Percentiles rank a stretch among this genome's conserved stretches.
Conservation (phyloP, 1,284 basidiomycete species). For the Phlebopus sp. region DNA sequence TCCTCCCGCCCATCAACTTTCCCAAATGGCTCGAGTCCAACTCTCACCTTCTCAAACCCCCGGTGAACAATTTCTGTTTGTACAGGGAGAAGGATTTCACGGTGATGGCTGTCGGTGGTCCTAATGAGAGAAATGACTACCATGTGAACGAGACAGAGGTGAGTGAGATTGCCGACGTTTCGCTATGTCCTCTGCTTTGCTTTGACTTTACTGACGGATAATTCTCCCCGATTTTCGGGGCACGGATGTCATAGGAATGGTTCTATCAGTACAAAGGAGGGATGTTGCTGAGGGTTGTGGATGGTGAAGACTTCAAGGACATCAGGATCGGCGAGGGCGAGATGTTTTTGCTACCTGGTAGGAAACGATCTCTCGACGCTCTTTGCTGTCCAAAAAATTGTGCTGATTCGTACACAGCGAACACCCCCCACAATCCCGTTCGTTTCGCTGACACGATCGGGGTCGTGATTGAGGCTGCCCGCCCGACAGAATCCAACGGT, state of each 20-base stretch:
- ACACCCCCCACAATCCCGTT: constrained; percentile 94
- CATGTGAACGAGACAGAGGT: constrained; percentile 93
- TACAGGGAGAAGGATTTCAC: constrained; percentile 84
- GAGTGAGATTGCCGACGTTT: constrained; percentile 4
- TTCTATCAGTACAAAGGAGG: constrained; percentile 93
- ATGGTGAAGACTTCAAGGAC: constrained; percentile 84
- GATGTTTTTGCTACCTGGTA: constrained; percentile 93
- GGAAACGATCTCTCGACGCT: constrained; percentile 18
- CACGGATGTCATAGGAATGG: constrained; percentile 68
- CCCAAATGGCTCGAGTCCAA: constrained; percentile 84
- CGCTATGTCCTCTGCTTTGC: neutral
- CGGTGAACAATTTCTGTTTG: constrained; percentile 89
- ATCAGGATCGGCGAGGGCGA: constrained; percentile 91
- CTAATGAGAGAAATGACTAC: constrained; percentile 89
- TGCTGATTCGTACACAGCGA: constrained; percentile 49
- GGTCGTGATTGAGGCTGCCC: constrained; percentile 89
- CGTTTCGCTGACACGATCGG: constrained; percentile 90
- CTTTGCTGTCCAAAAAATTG: neutral
- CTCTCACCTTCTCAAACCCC: constrained; percentile 75
- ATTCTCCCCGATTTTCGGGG: neutral
- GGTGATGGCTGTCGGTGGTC: constrained; percentile 91
- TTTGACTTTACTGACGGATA: neutral
- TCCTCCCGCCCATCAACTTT: constrained; percentile 77
- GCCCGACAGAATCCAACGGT: constrained; percentile 67
- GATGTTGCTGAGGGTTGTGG: constrained; percentile 87